Evolutionary conservation across 345 rosid genomes (phyloP).

Genomic region (Gossypium bickii): DNA sequence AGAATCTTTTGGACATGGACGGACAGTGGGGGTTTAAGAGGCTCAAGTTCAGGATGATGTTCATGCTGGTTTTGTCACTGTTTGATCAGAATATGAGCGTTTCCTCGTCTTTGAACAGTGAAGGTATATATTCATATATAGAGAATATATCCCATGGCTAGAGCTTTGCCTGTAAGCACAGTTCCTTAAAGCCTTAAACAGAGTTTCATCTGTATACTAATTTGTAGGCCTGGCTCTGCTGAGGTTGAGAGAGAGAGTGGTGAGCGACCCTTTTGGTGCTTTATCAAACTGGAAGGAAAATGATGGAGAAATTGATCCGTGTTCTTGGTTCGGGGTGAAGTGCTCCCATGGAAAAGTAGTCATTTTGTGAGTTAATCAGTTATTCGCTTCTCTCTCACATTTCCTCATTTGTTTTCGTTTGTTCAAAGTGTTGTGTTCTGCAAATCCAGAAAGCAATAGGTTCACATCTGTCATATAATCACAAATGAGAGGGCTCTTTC

Average conservation of each 20-base stretch:
- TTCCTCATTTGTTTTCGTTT: neutral
- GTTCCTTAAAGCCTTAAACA: neutral
- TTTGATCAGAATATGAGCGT: slow-evolving; percentile 26
- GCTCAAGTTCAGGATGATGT: slow-evolving; percentile 20
- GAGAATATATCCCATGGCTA: neutral
- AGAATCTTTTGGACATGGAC: slow-evolving; percentile 14
- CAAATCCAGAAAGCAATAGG: neutral
- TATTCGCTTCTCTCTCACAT: neutral
- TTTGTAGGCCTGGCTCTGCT: slow-evolving; percentile 51
- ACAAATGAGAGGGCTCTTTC: slow-evolving; percentile 2
- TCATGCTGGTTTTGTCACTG: slow-evolving; percentile 19
- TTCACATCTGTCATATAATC: neutral
- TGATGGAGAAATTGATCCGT: slow-evolving; percentile 41
- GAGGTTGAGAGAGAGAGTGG: slow-evolving; percentile 58
- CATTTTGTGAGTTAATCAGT: slow-evolving; percentile 31
- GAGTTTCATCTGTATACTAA: neutral
- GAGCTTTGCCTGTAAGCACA: slow-evolving; percentile 4
- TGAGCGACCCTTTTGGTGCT: slow-evolving; percentile 63
- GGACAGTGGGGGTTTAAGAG: slow-evolving; percentile 21
- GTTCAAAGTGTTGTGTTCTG: neutral
- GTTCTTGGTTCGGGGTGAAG: slow-evolving; percentile 77
- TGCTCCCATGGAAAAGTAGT: slow-evolving; percentile 68
- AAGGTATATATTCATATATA: slow-evolving; percentile 29
- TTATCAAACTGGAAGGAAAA: slow-evolving; percentile 53
- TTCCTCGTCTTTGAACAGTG: slow-evolving; percentile 32